phyloP scores from a whole-genome alignment of 306 rosid species.

The Dryas drummondii region DNA sequence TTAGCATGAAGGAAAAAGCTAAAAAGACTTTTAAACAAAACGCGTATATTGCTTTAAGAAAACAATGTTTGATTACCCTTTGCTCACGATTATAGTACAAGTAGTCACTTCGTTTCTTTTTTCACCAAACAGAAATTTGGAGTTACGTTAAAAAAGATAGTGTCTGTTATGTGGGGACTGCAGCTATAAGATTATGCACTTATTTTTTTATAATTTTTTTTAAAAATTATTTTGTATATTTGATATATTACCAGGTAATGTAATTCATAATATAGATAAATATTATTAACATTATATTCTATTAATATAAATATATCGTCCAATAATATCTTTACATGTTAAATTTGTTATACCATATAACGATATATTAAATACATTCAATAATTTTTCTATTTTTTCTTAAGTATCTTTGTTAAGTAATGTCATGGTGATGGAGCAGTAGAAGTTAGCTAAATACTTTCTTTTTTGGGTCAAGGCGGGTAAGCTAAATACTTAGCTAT shows the following conservation, averaged over 20 bases:
- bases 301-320: too few relatives aligned
- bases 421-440: neutral
- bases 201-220: neutral
- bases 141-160: too few relatives aligned
- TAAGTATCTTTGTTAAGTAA: neutral
- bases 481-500: too few relatives aligned
- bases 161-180: neutral
- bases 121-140: neutral
- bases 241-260: too few relatives aligned
- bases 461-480: too few relatives aligned
- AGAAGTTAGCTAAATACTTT: too few relatives aligned
- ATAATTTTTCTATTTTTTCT: neutral
- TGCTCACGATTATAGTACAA: neutral
- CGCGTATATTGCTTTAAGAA: neutral
- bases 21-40: neutral
- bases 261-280: too few relatives aligned
- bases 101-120: neutral
- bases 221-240: too few relatives aligned
- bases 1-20: neutral
- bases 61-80: neutral
- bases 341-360: too few relatives aligned
- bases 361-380: too few relatives aligned
- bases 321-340: too few relatives aligned
- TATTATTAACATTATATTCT: too few relatives aligned
- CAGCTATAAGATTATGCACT: neutral